Evolutionary conservation across 164 flowering plant genomes (phyloP), one percentile per base, ranked within the genome.

Genomic region (Macadamia integrifolia): DNA sequence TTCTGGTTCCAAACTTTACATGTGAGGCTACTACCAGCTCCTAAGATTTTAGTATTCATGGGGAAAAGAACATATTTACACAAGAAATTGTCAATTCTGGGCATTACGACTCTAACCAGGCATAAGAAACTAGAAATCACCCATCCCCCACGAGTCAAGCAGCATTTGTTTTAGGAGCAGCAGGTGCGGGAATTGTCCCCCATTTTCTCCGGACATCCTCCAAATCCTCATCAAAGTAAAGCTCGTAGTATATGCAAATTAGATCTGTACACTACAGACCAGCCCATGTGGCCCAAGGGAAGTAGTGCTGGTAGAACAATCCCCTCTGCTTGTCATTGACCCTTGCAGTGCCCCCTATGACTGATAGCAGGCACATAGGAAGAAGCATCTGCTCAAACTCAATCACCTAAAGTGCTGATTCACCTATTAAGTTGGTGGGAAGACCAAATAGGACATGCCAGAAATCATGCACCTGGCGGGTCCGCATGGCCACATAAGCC

Each of bases 321-420:
- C 75, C 69, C 69, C 98, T 86, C 55, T 94, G 99, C 76, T 79
- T 89, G 53, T 77, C 83, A 40, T 60, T 89, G 73, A 94, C 90
- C 75, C 97, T 83, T 8, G 83, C 85, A 0, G 92, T 78, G 53
- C 99, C 99, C 11, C 99, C 98, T 3, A 88, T 49, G 9, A 92
- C 97, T 18, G 97, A 92, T 61, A 92, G 75, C 59, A 89, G 40
- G 75, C 96, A 89, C 97, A 94, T 89, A 3, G 99, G 99, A n/a
- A 94, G 97, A 58, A 78, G 76, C 99, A 94, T 94, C 70, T 94
- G 98, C 88, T 92, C 84, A 62, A 88, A 90, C 80, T 92, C 97
- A 49, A 94, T 90, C 52, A 94, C 98, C 82, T 94, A 92, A 13
- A 94, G 90, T 0, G 99, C 87, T 5, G 99, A 82, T 70, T 92